Base-by-base conservation (phyloP, 352 stramenopile species). In the Pythium insidiosum region DNA sequence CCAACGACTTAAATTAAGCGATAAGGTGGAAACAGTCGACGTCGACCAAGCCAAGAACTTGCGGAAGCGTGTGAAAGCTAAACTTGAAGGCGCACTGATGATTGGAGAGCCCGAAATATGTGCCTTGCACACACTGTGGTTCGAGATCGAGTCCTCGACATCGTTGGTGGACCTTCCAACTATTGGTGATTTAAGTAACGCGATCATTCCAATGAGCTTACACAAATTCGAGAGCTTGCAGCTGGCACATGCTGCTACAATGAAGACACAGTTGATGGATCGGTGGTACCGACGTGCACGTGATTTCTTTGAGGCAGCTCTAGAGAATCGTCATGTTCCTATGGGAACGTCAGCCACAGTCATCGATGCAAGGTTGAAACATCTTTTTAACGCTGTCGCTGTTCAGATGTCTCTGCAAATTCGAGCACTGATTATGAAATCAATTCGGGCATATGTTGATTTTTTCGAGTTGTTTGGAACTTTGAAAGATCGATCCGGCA, bases 371-470 rank as follows among this genome's bases (percentile, higher is more conserved):
- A 37, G 64, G 1, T 30, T 66, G 25, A 63, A 61, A 6, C 79
- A 84, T 25, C 38, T 85, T 15, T 79, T 91, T 16, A 69, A 85
- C 33, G 62, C 68, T 0, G 58, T 88, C n/a, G 66, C 60, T 0
- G 66, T 65, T 30, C 56, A 88, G 26, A 91, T 91, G 79, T 86
- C 73, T 15, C 50, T 88, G 1, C 79, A 91, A 47, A 57, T 88
- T 9, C 69, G 76, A 2, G 66, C 70, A 9, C 58, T 91, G 5
- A 54, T 88, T 12, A 56, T 80, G 34, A 77, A 76, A 26, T 88
- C 79, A 1, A 73, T 88, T 16, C 44, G 64, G 37, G 56, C 61
- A 7, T 91, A 88, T 47, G 57, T 81, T 2, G 53, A 42, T 0
- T 91, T 86, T 45, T 91, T 91, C 28, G 68, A 84, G 41, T 35